Evolutionary conservation across 116 monocot genomes (phyloP).

Genomic region (Zostera marina): DNA sequence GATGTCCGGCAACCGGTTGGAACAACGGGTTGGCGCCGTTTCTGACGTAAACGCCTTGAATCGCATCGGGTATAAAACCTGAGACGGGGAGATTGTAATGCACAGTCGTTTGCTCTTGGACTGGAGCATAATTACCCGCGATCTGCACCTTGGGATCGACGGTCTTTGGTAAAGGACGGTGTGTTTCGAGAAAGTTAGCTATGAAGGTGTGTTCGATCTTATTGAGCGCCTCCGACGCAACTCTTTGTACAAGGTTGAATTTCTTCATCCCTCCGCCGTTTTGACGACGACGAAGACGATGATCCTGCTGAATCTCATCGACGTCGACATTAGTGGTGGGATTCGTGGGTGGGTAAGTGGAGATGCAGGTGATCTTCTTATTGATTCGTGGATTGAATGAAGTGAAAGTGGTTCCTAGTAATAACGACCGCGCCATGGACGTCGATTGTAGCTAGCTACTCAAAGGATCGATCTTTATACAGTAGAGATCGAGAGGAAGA

Average conservation of each 20-base stretch:
- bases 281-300: too few relatives aligned
- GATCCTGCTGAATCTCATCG: too few relatives aligned
- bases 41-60: conserved; percentile 46
- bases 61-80: conserved; percentile 19
- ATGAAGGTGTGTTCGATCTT: conserved; percentile 16
- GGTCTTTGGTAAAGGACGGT: conserved; percentile 10
- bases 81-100: conserved; percentile 9
- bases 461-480: too few relatives aligned
- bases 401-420: too few relatives aligned
- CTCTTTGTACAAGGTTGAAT: conserved; percentile 21
- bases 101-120: conserved; percentile 16
- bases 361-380: too few relatives aligned
- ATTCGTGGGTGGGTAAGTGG: too few relatives aligned
- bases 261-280: too few relatives aligned
- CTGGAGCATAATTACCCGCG: conserved; percentile 41
- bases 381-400: too few relatives aligned
- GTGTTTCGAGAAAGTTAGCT: conserved; percentile 9
- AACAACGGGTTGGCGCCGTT: conserved; percentile 76
- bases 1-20: conserved; percentile 38
- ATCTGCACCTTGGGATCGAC: conserved; percentile 29
- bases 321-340: too few relatives aligned
- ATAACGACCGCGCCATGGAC: too few relatives aligned
- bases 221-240: conserved; percentile 15
- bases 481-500: too few relatives aligned
- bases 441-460: too few relatives aligned